phyloP scores from a whole-genome alignment of 2,329 filamentous ascomycete species.

The Pestalotiopsis sp. region DNA sequence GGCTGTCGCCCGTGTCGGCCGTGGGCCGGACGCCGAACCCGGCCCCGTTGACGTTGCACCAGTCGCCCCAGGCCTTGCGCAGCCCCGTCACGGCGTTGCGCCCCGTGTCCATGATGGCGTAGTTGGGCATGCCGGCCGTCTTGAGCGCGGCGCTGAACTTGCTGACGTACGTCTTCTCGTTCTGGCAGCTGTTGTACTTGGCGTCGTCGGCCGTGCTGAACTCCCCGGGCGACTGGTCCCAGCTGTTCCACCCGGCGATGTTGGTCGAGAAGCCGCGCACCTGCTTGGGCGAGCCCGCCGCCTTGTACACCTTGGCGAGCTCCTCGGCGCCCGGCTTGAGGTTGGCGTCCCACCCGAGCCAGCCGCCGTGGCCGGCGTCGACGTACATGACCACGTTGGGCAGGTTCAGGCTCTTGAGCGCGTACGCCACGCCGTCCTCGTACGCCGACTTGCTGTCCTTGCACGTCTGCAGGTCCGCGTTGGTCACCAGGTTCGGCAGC shows the following conservation, averaged over 20 bases:
- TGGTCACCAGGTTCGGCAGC: constrained; percentile 62
- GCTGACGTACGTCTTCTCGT: constrained; percentile 56
- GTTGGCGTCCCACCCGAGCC: constrained; percentile 63
- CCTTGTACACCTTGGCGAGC: constrained; percentile 53
- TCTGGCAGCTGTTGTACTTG: constrained; percentile 47
- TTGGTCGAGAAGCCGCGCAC: constrained; percentile 57
- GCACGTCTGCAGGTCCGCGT: constrained; percentile 54
- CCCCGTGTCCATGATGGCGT: constrained; percentile 21
- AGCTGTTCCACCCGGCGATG: constrained; percentile 59
- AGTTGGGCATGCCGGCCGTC: constrained; percentile 40
- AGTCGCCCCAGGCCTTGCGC: constrained; percentile 51
- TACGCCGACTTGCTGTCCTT: constrained; percentile 50
- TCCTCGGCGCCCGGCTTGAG: constrained; percentile 52
- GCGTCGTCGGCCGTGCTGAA: constrained; percentile 35
- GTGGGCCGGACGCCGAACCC: constrained; percentile 59
- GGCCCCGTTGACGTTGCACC: constrained; percentile 59
- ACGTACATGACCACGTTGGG: constrained; percentile 63
- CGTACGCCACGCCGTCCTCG: constrained; percentile 51
- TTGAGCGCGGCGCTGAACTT: constrained; percentile 68
- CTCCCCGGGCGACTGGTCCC: constrained; percentile 36
- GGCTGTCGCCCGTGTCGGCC: constrained; percentile 51
- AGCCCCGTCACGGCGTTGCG: constrained; percentile 45
- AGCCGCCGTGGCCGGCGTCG: constrained; percentile 61
- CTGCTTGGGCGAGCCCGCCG: constrained; percentile 47
- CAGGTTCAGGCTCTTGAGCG: constrained; percentile 51